Evolutionary conservation across 2,329 filamentous ascomycete genomes (phyloP).

Genomic region (Trichophyton rubrum): DNA sequence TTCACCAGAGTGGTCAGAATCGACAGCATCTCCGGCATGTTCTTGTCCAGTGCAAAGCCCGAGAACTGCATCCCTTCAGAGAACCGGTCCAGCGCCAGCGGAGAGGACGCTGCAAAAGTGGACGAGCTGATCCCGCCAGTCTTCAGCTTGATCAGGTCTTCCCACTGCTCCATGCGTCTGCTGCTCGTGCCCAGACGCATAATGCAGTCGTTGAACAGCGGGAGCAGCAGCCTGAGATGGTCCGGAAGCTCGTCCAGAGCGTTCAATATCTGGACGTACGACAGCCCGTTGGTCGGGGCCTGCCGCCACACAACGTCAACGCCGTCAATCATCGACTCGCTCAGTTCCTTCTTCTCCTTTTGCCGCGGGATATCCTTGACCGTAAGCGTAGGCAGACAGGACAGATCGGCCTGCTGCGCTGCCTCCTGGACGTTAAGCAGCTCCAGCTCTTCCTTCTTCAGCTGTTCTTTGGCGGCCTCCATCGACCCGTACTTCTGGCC

Average conservation of each 20-base stretch:
- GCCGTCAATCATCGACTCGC: conserved; percentile 44
- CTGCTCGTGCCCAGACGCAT: conserved; percentile 85
- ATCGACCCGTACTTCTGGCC: conserved; percentile 57
- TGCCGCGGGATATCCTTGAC: conserved; percentile 77
- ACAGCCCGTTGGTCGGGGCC: conserved; percentile 86
- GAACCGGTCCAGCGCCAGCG: conserved; percentile 55
- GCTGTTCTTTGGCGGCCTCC: conserved; percentile 55
- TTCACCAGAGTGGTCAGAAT: conserved; percentile 66
- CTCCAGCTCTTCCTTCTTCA: conserved; percentile 67
- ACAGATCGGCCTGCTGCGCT: conserved; percentile 70
- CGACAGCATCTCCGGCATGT: conserved; percentile 83
- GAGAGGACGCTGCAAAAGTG: conserved; percentile 70
- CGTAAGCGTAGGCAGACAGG: conserved; percentile 75
- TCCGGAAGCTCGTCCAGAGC: conserved; percentile 66
- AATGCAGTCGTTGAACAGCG: conserved; percentile 80
- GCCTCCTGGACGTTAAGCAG: conserved; percentile 73
- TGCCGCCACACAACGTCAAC: conserved; percentile 78
- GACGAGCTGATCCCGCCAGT: conserved; percentile 80
- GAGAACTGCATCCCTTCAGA: conserved; percentile 73
- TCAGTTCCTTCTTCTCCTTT: conserved; percentile 60
- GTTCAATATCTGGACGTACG: conserved; percentile 88
- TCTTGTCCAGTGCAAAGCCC: conserved; percentile 78
- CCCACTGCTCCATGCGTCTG: conserved; percentile 84
- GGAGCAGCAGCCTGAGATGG: conserved; percentile 71
- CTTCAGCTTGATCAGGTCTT: conserved; percentile 91